Percentiles rank a stretch among this genome's conserved stretches.
These are phyloP conservation scores for Penicillium malachiteum DNA, from an alignment of 495 filamentous ascomycete species.

Conservation along the genomic window DNA sequence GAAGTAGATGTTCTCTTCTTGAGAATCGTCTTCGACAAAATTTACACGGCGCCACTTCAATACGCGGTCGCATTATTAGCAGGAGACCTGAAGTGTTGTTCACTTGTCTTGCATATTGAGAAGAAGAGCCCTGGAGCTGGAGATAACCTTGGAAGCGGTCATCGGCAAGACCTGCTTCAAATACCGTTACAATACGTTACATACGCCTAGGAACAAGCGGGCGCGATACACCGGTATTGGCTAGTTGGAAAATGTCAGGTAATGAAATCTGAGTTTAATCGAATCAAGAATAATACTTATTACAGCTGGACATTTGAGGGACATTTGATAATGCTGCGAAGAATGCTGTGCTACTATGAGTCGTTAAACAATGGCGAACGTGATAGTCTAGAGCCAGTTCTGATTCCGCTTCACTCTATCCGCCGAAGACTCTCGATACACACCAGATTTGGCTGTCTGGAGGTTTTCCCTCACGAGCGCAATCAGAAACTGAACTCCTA, in stretches of 20 bases:
- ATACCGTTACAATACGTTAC: too few relatives aligned
- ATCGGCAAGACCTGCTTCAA: not conserved
- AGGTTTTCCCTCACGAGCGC: slow-evolving; percentile 4
- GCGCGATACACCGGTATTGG: not conserved
- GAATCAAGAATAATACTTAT: too few relatives aligned
- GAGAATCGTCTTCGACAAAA: slow-evolving; percentile 6
- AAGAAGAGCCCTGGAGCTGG: too few relatives aligned
- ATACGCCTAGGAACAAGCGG: not conserved
- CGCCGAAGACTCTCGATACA: not conserved
- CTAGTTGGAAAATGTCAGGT: too few relatives aligned
- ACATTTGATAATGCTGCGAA: too few relatives aligned
- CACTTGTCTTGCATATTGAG: too few relatives aligned
- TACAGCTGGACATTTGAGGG: too few relatives aligned
- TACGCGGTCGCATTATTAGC: slow-evolving; percentile 1
- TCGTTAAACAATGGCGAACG: too few relatives aligned
- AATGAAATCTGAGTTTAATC: too few relatives aligned
- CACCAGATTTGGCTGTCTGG: slow-evolving; percentile 1
- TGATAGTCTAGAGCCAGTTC: not conserved
- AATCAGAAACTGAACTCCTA: slow-evolving; percentile 9
- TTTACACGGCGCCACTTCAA: slow-evolving; percentile 7
- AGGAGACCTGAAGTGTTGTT: too few relatives aligned
- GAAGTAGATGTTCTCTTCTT: slow-evolving; percentile 7
- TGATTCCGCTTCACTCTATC: slow-evolving; percentile 4
- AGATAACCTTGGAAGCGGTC: slow-evolving; percentile 1
- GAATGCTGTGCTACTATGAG: too few relatives aligned